Base-by-base conservation (phyloP, 129 eudicot species). In the Oenanthe sinensis region DNA sequence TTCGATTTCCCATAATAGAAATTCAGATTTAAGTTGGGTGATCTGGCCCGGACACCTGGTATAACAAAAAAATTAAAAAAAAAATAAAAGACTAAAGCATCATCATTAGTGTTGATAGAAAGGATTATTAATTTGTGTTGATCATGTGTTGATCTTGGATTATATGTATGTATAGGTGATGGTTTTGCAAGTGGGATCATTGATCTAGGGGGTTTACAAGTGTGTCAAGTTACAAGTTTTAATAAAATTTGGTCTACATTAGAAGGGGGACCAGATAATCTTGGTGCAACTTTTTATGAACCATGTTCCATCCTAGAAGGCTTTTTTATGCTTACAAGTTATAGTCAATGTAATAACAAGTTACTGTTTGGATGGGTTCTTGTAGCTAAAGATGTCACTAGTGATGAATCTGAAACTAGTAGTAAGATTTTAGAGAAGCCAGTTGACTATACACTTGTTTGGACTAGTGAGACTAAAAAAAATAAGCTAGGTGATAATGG, bases 161-260 rank as follows among this genome's bases (percentile, higher is more conserved):
- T 75, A 37, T 10, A 75, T 62, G 49, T 80, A 65, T 73, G 49
- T 26, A 40, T 79, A 89, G 97, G 97, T 26, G 82, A 60, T 70
- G 96, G 97, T 33, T 93, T 93, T 79, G 93, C 87, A 50, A 85
- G 82, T 75, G 96, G 96, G 52, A 82, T 81, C 2, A 86, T 93
- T 74, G 97, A 93, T 82, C 82, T 93, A 71, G 98, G 98, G 73
- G 98, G 97, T 24, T 77, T 93, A 79, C 58, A 81, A 79, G 88
- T 91, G 36, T 79, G 89, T 60, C 87, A 93, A 83, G 77, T 87
- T 4, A 82, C 93, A 58, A 75, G 82, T 7, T 87, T 93, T 77
- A 75, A 75, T 79, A 85, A 88, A 78, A 80, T 93, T 15, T 93
- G 98, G 98, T 80, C 86, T 0, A 82, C 91, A 40, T 80, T 79